phyloP scores from a whole-genome alignment of 345 rosid species.

The Citrus hindsii region DNA sequence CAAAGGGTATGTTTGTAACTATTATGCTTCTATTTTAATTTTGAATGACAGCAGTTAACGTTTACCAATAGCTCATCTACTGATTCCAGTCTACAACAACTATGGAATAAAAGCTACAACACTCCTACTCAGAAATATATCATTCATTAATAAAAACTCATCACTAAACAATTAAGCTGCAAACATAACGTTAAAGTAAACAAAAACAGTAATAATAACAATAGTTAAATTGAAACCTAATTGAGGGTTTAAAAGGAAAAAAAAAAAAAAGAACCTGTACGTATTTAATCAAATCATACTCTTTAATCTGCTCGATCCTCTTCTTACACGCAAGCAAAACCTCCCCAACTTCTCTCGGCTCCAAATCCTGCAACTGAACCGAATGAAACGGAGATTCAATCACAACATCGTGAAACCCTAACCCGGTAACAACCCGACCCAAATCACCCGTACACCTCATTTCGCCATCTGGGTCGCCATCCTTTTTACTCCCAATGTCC shows the following conservation, averaged over 20 bases:
- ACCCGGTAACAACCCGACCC: conserved; percentile 36
- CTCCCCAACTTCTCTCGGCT: conserved; percentile 51
- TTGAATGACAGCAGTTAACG: not conserved
- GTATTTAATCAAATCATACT: conserved; percentile 52
- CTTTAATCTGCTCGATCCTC: conserved; percentile 65
- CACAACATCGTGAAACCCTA: conserved; percentile 90
- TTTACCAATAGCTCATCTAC: not conserved
- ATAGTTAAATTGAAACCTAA: not conserved
- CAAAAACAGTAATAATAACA: no score
- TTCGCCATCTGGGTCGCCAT: not conserved
- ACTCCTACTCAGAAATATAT: not conserved
- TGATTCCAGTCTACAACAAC: not conserved
- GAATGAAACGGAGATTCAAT: conserved; percentile 78
- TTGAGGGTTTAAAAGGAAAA: no score
- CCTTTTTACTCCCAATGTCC: conserved; percentile 26
- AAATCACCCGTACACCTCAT: conserved; percentile 9
- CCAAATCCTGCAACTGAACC: conserved; percentile 51
- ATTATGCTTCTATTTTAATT: not conserved
- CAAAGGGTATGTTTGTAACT: not conserved
- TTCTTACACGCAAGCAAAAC: conserved; percentile 62
- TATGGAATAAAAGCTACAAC: not conserved
- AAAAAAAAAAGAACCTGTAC: conserved; percentile 42
- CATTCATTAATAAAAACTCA: not conserved
- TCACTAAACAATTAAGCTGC: not conserved
- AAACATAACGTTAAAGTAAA: not conserved